These are phyloP conservation scores for Grigorovia yakushimaensis DNA, from an alignment of 805 yeast species.

Conservation along the genomic window DNA sequence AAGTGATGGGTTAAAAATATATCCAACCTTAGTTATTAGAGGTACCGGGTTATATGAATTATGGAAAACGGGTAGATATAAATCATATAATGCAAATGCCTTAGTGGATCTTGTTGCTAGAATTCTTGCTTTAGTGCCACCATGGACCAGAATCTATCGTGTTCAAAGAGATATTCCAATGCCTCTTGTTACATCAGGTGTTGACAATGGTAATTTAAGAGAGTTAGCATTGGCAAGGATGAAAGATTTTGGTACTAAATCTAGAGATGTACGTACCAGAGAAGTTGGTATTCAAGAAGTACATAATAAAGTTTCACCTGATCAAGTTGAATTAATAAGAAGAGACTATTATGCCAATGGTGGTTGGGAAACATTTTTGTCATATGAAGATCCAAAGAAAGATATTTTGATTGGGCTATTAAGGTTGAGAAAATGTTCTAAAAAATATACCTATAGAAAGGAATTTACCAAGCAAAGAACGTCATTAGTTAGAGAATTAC, in stretches of 20 bases:
- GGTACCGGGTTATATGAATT: constrained; percentile 96
- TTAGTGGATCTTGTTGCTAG: constrained; percentile 91
- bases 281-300: constrained; percentile 99
- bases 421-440: constrained; percentile 79
- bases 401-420: constrained; percentile 89
- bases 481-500: constrained; percentile 91
- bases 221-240: constrained; percentile 93
- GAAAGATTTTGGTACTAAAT: constrained; percentile 94
- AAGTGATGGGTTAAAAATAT: constrained; percentile 91
- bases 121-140: constrained; percentile 92
- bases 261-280: constrained; percentile 93
- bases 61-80: constrained; percentile 93
- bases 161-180: constrained; percentile 98
- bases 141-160: constrained; percentile 97
- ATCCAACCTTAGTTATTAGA: constrained; percentile 92
- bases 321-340: constrained; percentile 90
- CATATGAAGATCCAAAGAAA: constrained; percentile 94
- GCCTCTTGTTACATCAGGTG: constrained; percentile 97
- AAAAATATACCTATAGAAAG: constrained; percentile 81
- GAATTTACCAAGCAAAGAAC: constrained; percentile 80
- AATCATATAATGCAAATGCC: constrained; percentile 90
- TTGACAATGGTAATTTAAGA: constrained; percentile 92
- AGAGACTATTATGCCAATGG: constrained; percentile 96
- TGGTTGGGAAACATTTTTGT: constrained; percentile 95
- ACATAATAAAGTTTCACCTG: constrained; percentile 93